A percentile compares a stretch with the other conserved stretches of the same genome.
Evolutionary conservation across 495 filamentous ascomycete species (phyloP).

Genomic region (Penicillium dipodomyicola): DNA sequence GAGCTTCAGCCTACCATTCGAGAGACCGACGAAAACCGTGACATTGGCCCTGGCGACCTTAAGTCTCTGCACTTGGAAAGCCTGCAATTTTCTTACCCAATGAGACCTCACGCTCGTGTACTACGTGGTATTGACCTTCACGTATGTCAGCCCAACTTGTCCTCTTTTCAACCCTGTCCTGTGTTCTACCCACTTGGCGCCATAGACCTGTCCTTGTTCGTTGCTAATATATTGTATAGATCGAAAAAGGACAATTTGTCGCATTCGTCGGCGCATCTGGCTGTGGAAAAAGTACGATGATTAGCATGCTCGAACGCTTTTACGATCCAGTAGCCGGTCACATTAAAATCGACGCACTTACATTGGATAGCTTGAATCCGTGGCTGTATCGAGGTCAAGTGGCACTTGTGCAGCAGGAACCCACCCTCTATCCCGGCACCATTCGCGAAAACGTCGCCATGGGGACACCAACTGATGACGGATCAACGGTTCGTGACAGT

Average conservation of each 20-base stretch:
- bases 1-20: conserved; percentile 35
- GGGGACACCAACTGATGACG: conserved; percentile 22
- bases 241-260: conserved; percentile 38
- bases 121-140: conserved; percentile 15
- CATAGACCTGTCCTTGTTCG: not conserved
- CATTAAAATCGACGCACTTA: conserved; percentile 28
- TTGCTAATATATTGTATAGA: conserved; percentile 12
- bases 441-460: conserved; percentile 49
- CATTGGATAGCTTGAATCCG: conserved; percentile 18
- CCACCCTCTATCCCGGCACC: conserved; percentile 40
- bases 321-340: conserved; percentile 42
- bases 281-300: conserved; percentile 56
- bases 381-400: conserved; percentile 25
- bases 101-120: conserved; percentile 14
- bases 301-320: conserved; percentile 55
- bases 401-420: conserved; percentile 43
- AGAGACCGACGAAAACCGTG: conserved; percentile 35
- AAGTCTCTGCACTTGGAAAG: conserved; percentile 48
- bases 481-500: conserved; percentile 13
- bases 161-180: not conserved
- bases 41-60: conserved; percentile 22
- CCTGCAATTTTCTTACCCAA: conserved; percentile 58
- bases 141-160: conserved; percentile 1
- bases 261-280: conserved; percentile 58
- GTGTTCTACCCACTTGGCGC: not conserved